Percentiles rank a stretch among this genome's conserved stretches.
phyloP scores from a whole-genome alignment of 2,329 filamentous ascomycete species.

The Fusarium falciforme region DNA sequence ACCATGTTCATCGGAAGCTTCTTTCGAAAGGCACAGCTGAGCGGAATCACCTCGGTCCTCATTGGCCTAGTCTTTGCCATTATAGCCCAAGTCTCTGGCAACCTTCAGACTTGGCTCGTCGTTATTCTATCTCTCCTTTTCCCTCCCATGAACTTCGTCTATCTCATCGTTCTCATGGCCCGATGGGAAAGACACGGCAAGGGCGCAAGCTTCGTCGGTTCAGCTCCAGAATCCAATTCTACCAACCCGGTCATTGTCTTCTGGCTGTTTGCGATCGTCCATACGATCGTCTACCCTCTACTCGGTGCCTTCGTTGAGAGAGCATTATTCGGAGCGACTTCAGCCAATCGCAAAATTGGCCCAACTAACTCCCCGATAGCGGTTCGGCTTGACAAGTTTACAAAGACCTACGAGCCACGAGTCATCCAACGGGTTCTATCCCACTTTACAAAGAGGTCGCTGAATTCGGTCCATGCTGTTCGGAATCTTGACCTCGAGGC shows the following conservation, averaged over 20 bases:
- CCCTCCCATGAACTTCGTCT: conserved; percentile 7
- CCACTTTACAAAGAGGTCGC: not conserved
- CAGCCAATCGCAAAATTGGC: not conserved
- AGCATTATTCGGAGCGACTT: not conserved
- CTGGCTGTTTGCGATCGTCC: not conserved
- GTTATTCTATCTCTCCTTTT: not conserved
- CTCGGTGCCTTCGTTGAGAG: not conserved
- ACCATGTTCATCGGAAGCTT: conserved; percentile 80
- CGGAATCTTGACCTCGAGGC: conserved; percentile 76
- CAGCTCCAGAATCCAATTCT: not conserved
- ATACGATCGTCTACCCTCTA: not conserved
- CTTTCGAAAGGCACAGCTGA: conserved; percentile 65
- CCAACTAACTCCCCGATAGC: not conserved
- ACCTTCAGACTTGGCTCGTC: not conserved
- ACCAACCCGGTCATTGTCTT: not conserved
- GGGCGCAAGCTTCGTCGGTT: not conserved
- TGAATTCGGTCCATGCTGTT: conserved; percentile 74
- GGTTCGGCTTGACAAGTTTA: not conserved
- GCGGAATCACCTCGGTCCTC: conserved; percentile 79
- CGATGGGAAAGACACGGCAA: not conserved
- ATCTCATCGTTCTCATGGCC: not conserved
- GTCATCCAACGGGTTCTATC: not conserved
- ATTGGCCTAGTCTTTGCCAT: conserved; percentile 77
- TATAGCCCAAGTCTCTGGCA: conserved; percentile 68
- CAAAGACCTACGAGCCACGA: conserved; percentile 74